Evolutionary conservation across 179 eudicot species (phyloP).

Genomic region (Actinidia arguta): DNA sequence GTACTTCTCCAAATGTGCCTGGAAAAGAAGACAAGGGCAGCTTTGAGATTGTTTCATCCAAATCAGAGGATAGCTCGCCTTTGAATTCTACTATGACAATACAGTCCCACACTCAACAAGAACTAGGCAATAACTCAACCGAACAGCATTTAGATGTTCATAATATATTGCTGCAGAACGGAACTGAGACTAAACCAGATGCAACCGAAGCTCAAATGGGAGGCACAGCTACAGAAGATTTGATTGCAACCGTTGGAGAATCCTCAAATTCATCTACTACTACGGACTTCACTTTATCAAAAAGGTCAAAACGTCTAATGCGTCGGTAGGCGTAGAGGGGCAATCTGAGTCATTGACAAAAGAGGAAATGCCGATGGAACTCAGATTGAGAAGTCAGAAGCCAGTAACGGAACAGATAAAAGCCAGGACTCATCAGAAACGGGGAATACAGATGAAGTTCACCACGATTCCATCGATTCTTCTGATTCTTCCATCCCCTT

Average conservation of each 20-base stretch:
- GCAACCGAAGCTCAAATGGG: conserved; percentile 33
- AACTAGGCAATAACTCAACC: conserved; percentile 36
- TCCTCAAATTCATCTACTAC: conserved; percentile 31
- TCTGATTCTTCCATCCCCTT: conserved; percentile 39
- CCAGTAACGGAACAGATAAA: conserved; percentile 35
- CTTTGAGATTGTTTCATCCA: conserved; percentile 6
- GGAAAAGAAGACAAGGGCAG: conserved; percentile 31
- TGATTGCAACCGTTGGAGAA: conserved; percentile 30
- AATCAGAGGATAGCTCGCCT: conserved; percentile 31
- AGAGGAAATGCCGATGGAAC: conserved; percentile 19
- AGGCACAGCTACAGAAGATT: conserved; percentile 28
- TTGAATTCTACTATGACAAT: conserved; percentile 40
- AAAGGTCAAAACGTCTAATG: conserved; percentile 14
- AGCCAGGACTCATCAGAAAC: conserved; percentile 26
- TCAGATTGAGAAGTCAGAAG: conserved; percentile 32
- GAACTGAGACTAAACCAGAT: conserved; percentile 32
- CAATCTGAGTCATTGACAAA: conserved; percentile 12
- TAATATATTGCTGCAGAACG: conserved; percentile 28
- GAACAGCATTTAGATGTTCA: conserved; percentile 26
- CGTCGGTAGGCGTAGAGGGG: not conserved
- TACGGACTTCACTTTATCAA: conserved; percentile 29
- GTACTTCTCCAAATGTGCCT: conserved; percentile 30
- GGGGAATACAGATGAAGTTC: conserved; percentile 36
- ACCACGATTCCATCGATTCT: conserved; percentile 54
- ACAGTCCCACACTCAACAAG: conserved; percentile 26